A percentile compares a stretch with the other conserved stretches of the same genome.
Conservation (phyloP, 164 flowering plant species). For the Malania oleifera region DNA sequence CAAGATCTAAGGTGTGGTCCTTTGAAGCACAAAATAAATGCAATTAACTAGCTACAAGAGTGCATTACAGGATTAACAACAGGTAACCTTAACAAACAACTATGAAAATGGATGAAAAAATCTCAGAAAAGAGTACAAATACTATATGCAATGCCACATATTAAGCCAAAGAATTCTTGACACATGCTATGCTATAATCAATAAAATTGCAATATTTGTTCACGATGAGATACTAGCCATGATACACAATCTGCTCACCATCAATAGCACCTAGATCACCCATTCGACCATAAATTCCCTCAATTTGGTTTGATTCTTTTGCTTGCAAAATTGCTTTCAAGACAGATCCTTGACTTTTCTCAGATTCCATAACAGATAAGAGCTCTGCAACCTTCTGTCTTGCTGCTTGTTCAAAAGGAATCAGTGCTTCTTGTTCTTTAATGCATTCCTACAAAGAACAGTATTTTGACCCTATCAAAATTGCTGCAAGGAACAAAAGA, state of each 20-base stretch:
- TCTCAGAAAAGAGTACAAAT: too few relatives aligned
- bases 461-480: constrained; percentile 1
- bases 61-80: too few relatives aligned
- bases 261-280: constrained; percentile 97
- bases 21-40: too few relatives aligned
- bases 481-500: background rate
- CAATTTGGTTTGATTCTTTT: constrained; percentile 65
- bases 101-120: background rate
- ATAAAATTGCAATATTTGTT: background rate
- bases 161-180: background rate
- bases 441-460: constrained; percentile 51
- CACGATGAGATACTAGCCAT: background rate
- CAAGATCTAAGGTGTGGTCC: too few relatives aligned
- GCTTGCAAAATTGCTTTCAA: constrained; percentile 80
- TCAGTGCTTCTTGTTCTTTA: constrained; percentile 61
- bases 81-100: background rate
- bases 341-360: constrained; percentile 90
- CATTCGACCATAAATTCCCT: constrained; percentile 90
- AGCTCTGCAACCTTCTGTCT: constrained; percentile 88
- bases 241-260: constrained; percentile 40
- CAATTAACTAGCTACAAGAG: too few relatives aligned
- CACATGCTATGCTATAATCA: too few relatives aligned
- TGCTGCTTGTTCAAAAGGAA: constrained; percentile 85
- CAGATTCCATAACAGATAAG: constrained; percentile 60
- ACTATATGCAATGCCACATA: too few relatives aligned